Percentiles rank a stretch among this genome's conserved stretches.
phyloP scores from a whole-genome alignment of 2,329 filamentous ascomycete genomes.

The Trichoderma oligosporum region DNA sequence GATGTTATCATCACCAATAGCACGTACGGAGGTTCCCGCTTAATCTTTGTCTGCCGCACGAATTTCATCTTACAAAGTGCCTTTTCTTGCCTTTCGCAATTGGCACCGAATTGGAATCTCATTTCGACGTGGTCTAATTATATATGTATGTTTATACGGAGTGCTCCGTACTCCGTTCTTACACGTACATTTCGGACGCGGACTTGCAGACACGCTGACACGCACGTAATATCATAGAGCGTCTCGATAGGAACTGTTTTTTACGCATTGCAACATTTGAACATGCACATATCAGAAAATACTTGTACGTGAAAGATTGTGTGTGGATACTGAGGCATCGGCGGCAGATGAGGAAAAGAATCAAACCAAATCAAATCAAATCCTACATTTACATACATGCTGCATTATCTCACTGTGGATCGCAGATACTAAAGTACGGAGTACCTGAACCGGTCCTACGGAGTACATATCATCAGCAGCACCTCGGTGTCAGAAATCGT shows the following conservation, averaged over 20 bases:
- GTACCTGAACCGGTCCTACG: not conserved
- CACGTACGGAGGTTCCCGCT: not conserved
- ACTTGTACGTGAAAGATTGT: not conserved
- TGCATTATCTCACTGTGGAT: not conserved
- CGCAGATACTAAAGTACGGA: not conserved
- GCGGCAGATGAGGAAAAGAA: not conserved
- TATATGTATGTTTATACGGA: not conserved
- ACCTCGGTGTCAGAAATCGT: conserved; percentile 16
- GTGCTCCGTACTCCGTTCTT: not conserved
- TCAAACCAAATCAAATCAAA: not conserved
- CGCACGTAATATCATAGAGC: not conserved
- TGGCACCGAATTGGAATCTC: not conserved
- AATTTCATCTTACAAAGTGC: not conserved
- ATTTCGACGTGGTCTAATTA: not conserved
- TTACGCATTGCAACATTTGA: not conserved
- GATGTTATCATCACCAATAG: not conserved
- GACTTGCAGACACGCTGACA: conserved; percentile 10
- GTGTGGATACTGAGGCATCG: conserved; percentile 1
- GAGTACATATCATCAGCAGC: not conserved
- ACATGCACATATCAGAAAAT: not conserved
- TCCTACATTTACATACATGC: too few species aligned
- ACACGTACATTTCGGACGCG: conserved; percentile 8
- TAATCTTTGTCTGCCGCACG: not conserved
- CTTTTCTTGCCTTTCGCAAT: not conserved
- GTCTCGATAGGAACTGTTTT: not conserved